Conservation (phyloP, 2,329 filamentous ascomycete genomes). For the Balansia obtecta region DNA sequence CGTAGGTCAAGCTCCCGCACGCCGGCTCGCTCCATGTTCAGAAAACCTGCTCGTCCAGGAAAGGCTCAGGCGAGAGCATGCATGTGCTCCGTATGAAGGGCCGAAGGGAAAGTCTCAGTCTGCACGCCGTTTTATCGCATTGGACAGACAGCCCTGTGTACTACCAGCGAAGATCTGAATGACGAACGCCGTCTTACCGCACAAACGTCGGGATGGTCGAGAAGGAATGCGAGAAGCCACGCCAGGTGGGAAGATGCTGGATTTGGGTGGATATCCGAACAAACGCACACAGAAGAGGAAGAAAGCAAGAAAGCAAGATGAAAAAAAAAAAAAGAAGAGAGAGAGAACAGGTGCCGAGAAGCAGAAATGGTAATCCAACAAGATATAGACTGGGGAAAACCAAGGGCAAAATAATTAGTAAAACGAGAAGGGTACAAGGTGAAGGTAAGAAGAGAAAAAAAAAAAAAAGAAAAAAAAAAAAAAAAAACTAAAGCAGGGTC, state of each 20-base stretch:
- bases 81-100: not conserved
- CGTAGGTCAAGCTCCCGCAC: constrained; percentile 39
- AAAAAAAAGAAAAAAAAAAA: no score
- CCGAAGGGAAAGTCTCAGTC: not conserved
- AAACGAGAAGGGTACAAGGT: no score
- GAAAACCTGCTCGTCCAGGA: not conserved
- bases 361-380: no score
- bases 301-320: not conserved
- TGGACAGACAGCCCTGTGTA: not conserved
- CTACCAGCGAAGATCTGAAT: not conserved
- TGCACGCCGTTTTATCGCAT: no score
- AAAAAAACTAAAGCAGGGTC: no score
- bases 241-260: not conserved
- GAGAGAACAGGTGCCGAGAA: no score
- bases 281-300: not conserved
- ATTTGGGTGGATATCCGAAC: not conserved
- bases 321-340: no score
- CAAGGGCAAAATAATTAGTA: no score
- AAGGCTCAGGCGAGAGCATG: no score
- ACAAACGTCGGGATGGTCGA: no score
- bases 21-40: constrained; percentile 14
- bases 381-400: no score
- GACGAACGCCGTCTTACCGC: not conserved
- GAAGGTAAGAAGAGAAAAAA: no score
- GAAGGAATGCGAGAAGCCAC: not conserved